Percentiles rank a stretch among this genome's conserved stretches.
These are phyloP conservation scores for Sporothrix pseudoabietina DNA, from an alignment of 2,329 filamentous ascomycete species.

Conservation along the genomic window DNA sequence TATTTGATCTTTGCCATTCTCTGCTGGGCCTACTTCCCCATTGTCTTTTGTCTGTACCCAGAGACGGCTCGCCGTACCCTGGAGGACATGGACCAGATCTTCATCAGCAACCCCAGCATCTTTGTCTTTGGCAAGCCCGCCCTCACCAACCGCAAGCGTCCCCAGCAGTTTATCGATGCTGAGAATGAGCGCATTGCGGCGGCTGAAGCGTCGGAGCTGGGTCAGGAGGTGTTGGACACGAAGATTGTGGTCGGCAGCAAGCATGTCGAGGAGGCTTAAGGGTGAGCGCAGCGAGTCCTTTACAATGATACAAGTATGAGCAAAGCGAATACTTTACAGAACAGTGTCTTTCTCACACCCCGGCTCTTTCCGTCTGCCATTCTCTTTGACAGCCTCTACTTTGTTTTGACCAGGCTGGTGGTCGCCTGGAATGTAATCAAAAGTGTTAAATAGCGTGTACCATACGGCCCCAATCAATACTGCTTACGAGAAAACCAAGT, in stretches of 20 bases:
- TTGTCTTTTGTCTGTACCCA: conserved; percentile 54
- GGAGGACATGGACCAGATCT: conserved; percentile 53
- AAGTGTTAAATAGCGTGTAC: background rate
- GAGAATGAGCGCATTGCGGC: conserved; percentile 36
- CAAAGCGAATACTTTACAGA: background rate
- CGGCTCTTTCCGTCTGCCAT: too few species aligned
- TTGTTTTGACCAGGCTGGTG: too few species aligned
- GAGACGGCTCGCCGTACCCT: conserved; percentile 52
- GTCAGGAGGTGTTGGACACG: conserved; percentile 22
- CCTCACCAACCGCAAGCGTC: conserved; percentile 44
- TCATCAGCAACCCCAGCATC: conserved; percentile 40
- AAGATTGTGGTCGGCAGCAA: background rate
- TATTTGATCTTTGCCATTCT: conserved; percentile 46
- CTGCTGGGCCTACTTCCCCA: conserved; percentile 52
- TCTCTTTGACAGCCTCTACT: too few species aligned
- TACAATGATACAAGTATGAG: too few species aligned
- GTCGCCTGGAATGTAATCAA: background rate
- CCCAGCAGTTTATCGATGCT: conserved; percentile 43
- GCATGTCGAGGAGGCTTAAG: conserved; percentile 13
- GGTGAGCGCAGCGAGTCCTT: background rate
- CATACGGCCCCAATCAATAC: background rate
- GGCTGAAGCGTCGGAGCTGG: conserved; percentile 24
- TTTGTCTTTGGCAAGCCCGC: conserved; percentile 42
- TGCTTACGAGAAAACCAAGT: background rate
- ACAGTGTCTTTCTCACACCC: background rate